A percentile compares a stretch with the other conserved stretches of the same genome.
Conservation (phyloP, 148 eudicot genomes). For the Salicornia ramosissima region DNA sequence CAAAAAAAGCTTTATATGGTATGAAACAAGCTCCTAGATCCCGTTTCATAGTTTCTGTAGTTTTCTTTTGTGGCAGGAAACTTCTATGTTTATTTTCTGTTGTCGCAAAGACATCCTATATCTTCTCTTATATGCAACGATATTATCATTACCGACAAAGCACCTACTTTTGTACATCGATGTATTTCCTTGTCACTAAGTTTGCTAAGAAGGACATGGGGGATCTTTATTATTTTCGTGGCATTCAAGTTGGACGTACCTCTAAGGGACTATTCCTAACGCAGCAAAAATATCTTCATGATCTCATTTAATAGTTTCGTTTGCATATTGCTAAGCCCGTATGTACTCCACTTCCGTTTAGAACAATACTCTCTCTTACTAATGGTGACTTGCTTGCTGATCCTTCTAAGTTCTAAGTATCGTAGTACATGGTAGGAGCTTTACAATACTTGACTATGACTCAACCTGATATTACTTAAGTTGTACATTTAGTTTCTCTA, state of each 20-base stretch:
- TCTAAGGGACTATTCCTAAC: no score
- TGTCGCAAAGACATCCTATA: background rate
- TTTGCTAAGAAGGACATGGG: no score
- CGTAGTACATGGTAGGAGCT: background rate
- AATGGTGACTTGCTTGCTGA: background rate
- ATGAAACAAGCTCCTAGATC: background rate
- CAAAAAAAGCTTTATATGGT: background rate
- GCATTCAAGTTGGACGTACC: no score
- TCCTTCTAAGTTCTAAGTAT: background rate
- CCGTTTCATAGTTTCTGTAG: background rate
- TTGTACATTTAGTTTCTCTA: background rate
- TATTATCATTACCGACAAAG: background rate
- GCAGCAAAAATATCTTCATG: no score
- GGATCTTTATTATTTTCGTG: no score
- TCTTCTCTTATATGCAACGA: background rate
- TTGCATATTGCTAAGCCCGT: background rate
- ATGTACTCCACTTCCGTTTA: background rate
- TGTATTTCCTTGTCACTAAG: background rate
- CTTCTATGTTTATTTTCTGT: background rate
- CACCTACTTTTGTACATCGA: background rate
- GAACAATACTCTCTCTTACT: background rate
- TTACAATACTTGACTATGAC: background rate
- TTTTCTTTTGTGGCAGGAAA: background rate
- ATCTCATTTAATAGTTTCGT: no score
- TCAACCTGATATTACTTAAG: background rate